Percentiles rank a stretch among this genome's conserved stretches.
phyloP scores from a whole-genome alignment of 2,329 filamentous ascomycete genomes.

The Neopestalotiopsis sp. region DNA sequence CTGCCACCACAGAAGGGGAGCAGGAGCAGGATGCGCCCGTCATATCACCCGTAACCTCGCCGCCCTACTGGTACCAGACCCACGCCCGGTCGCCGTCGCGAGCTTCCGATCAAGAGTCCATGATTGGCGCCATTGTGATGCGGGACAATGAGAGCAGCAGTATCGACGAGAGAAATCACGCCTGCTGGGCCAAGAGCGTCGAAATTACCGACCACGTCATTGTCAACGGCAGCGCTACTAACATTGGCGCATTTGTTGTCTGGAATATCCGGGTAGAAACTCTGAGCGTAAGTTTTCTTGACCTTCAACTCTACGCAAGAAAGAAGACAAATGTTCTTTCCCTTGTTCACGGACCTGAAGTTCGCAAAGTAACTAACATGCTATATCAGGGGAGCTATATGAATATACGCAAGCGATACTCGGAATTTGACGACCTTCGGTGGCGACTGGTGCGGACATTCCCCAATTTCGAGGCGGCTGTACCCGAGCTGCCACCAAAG shows the following conservation, averaged over 20 bases:
- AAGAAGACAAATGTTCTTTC: too few relatives aligned
- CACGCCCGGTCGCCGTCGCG: constrained; percentile 39
- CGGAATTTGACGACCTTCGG: constrained; percentile 88
- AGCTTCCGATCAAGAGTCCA: constrained; percentile 49
- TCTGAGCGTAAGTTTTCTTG: constrained; percentile 66
- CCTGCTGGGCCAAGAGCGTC: constrained; percentile 70
- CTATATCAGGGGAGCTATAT: constrained; percentile 61
- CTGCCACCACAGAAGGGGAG: neutral
- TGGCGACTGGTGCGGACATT: constrained; percentile 78
- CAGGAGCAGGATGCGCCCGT: neutral
- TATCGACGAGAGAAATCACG: constrained; percentile 46
- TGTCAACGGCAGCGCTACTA: constrained; percentile 61
- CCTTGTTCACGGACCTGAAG: neutral
- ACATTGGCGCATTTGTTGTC: constrained; percentile 88
- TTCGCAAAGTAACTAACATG: neutral
- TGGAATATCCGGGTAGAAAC: constrained; percentile 93
- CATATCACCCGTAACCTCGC: constrained; percentile 36
- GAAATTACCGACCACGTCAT: constrained; percentile 62
- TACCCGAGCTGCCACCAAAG: constrained; percentile 91
- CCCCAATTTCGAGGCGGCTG: constrained; percentile 80
- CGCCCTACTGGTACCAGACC: constrained; percentile 45
- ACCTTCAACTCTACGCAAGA: neutral
- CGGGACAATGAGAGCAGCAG: constrained; percentile 66
- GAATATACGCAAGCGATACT: constrained; percentile 78
- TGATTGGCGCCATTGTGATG: constrained; percentile 63